Conservation (phyloP, 768 basidiomycete species). For the Steccherinum ochraceum region DNA sequence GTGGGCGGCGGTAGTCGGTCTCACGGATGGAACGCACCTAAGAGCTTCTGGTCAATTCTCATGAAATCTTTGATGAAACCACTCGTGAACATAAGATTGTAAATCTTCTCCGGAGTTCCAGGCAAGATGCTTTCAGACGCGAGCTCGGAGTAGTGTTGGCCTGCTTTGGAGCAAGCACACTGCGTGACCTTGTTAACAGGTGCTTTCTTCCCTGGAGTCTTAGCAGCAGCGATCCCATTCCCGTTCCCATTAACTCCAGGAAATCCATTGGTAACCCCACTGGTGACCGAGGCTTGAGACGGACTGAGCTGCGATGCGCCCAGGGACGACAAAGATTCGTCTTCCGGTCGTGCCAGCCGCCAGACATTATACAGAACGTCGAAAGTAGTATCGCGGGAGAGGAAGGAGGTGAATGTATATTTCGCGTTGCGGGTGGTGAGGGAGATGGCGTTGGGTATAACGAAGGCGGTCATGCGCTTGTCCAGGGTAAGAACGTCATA, state of each 20-base stretch:
- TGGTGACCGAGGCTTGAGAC: constrained; percentile 18
- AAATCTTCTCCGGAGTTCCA: constrained; percentile 90
- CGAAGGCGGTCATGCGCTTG: constrained; percentile 96
- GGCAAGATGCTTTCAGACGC: constrained; percentile 78
- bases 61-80: constrained; percentile 95
- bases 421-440: constrained; percentile 77
- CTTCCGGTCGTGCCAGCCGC: constrained; percentile 82
- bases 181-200: constrained; percentile 49
- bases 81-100: constrained; percentile 94
- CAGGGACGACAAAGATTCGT: constrained; percentile 13
- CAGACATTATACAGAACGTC: constrained; percentile 97
- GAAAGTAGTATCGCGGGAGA: constrained; percentile 91
- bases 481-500: constrained; percentile 82
- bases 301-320: constrained; percentile 11
- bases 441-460: constrained; percentile 95
- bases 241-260: constrained; percentile 6
- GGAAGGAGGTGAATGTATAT: constrained; percentile 95
- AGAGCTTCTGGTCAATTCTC: constrained; percentile 79
- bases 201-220: constrained; percentile 13
- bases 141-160: constrained; percentile 63
- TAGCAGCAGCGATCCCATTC: constrained; percentile 5
- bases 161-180: constrained; percentile 69
- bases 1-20: not conserved
- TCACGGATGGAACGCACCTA: constrained; percentile 47
- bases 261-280: constrained; percentile 4